A percentile compares a stretch with the other conserved stretches of the same genome.
Evolutionary conservation across 192 early-diverging fungal species (phyloP).

Genomic region (Obelidium mucronatum): DNA sequence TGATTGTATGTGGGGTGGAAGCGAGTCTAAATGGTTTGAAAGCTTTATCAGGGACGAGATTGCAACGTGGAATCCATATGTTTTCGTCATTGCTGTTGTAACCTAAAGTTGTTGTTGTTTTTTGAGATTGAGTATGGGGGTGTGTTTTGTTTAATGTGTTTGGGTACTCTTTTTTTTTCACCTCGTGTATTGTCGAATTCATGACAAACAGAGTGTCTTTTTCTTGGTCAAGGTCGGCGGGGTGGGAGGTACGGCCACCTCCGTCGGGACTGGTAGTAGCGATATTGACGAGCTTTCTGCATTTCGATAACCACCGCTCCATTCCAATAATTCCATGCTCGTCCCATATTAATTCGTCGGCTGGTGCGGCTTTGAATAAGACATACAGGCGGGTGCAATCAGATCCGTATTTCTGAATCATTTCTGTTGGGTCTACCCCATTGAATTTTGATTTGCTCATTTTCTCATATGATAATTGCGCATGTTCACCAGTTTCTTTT

Average conservation of each 20-base stretch:
- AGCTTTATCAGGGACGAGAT: constrained; percentile 88
- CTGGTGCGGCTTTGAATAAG: constrained; percentile 87
- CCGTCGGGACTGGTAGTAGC: not conserved
- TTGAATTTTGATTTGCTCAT: constrained; percentile 99
- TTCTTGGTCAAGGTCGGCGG: no score
- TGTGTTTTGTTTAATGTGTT: not conserved
- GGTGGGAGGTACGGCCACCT: not conserved
- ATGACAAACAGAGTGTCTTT: constrained; percentile 45
- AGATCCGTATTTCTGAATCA: constrained; percentile 73
- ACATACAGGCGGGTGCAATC: constrained; percentile 88
- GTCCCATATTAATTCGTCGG: constrained; percentile 92
- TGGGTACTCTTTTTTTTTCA: constrained; percentile 46
- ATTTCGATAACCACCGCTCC: constrained; percentile 80
- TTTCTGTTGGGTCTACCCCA: constrained; percentile 80
- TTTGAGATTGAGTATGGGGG: not conserved
- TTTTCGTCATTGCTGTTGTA: constrained; percentile 47
- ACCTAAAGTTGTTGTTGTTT: constrained; percentile 12
- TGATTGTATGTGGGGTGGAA: not conserved
- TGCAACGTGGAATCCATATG: constrained; percentile 81
- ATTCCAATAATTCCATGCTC: constrained; percentile 90
- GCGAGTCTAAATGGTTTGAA: constrained; percentile 54
- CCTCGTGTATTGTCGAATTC: constrained; percentile 65
- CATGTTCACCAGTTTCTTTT: constrained; percentile 63
- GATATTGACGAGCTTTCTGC: constrained; percentile 61
- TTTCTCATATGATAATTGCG: constrained; percentile 92